Evolutionary conservation across 768 basidiomycete species (phyloP).

Genomic region (Aureoboletus auriporus): DNA sequence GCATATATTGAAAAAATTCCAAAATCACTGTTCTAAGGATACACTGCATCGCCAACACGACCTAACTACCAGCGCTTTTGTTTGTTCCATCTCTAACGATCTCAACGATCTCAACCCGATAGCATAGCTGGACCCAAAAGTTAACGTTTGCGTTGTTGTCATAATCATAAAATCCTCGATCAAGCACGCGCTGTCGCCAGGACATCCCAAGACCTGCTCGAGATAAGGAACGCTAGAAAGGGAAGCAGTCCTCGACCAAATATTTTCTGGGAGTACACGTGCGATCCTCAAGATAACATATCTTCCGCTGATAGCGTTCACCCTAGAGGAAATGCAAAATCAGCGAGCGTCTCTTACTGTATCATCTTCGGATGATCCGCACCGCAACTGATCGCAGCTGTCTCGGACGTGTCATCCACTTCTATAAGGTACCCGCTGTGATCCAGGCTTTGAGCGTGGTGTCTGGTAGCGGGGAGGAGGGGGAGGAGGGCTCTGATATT

Average conservation of each 20-base stretch:
- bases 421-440: slow-evolving; percentile 1
- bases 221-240: slow-evolving; percentile 7
- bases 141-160: background rate
- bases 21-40: no score
- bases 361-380: slow-evolving; percentile 26
- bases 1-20: no score
- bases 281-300: slow-evolving; percentile 22
- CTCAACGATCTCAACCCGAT: no score
- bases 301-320: slow-evolving; percentile 18
- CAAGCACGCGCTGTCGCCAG: no score
- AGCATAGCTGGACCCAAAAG: no score
- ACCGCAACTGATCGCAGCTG: slow-evolving; percentile 19
- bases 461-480: slow-evolving; percentile 19
- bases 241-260: slow-evolving; percentile 12
- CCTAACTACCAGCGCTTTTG: no score
- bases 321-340: slow-evolving; percentile 21
- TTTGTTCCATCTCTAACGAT: no score
- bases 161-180: background rate
- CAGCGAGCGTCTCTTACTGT: slow-evolving; percentile 15
- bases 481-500: background rate
- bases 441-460: slow-evolving; percentile 5
- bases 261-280: slow-evolving; percentile 10
- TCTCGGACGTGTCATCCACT: slow-evolving; percentile 14
- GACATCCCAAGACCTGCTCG: slow-evolving; percentile 10
- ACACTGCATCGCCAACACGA: no score